These are phyloP conservation scores for Parsonsia alboflavescens DNA, from an alignment of 257 asterid genomes.

Conservation along the genomic window DNA sequence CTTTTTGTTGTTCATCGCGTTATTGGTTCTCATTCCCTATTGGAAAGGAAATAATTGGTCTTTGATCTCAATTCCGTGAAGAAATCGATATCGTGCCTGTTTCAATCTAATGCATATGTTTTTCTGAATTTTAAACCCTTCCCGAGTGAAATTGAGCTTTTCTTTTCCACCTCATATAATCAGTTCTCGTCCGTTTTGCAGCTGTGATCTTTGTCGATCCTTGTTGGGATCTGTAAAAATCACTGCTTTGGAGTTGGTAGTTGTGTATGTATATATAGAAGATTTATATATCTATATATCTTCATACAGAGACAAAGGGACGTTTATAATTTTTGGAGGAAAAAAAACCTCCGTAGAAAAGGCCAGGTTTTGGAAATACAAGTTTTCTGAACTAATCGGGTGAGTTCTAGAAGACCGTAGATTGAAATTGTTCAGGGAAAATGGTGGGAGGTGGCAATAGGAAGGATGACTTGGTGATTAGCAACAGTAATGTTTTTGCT, in stretches of 20 bases:
- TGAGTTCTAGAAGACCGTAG: background rate
- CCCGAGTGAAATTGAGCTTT: background rate
- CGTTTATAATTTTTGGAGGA: background rate
- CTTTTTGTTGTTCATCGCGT: background rate
- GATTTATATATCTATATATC: background rate
- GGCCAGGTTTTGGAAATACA: background rate
- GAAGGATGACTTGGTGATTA: conserved; percentile 68
- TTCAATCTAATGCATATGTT: background rate
- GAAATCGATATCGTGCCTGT: background rate
- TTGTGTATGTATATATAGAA: background rate
- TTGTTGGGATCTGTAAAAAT: conserved; percentile 8
- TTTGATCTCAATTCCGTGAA: background rate
- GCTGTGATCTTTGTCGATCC: conserved; percentile 6
- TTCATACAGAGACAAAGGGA: background rate
- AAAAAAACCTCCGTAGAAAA: background rate
- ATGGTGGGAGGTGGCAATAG: conserved; percentile 92
- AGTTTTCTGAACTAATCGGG: background rate
- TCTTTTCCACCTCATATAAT: background rate
- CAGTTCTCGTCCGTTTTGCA: background rate
- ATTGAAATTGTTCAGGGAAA: conserved; percentile 3
- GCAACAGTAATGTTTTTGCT: conserved; percentile 77
- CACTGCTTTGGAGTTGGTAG: background rate
- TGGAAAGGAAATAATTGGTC: background rate
- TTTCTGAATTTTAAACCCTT: conserved; percentile 3
- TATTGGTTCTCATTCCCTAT: background rate